A percentile compares a stretch with the other conserved stretches of the same genome.
phyloP scores from a whole-genome alignment of 495 filamentous ascomycete genomes.

The Podospora pseudoanserina region DNA sequence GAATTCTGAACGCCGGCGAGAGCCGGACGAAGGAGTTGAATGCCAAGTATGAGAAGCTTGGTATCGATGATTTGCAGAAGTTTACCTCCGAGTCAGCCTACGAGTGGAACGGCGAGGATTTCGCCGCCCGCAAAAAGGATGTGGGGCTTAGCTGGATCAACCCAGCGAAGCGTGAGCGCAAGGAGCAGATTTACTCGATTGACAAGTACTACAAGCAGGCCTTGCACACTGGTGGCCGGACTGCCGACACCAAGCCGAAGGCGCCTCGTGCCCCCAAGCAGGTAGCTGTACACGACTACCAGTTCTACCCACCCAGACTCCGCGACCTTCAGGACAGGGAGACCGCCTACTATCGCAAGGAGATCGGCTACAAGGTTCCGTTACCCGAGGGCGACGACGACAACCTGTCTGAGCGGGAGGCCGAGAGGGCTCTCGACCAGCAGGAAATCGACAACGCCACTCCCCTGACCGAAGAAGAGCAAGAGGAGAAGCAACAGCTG shows the following conservation, averaged over 20 bases:
- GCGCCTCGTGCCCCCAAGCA: slow-evolving; percentile 96
- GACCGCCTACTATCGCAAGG: slow-evolving; percentile 91
- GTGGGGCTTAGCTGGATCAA: slow-evolving; percentile 98
- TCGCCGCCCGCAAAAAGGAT: slow-evolving; percentile 87
- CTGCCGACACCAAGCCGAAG: slow-evolving; percentile 86
- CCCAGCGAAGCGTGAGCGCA: slow-evolving; percentile 95
- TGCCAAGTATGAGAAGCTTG: slow-evolving; percentile 93
- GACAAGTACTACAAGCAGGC: slow-evolving; percentile 98
- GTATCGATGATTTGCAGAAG: slow-evolving; percentile 95
- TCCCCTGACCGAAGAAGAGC: slow-evolving; percentile 85
- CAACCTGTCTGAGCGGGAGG: slow-evolving; percentile 75
- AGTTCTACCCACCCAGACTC: slow-evolving; percentile 84
- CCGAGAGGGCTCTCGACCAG: slow-evolving; percentile 83
- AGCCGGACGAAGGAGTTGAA: slow-evolving; percentile 84
- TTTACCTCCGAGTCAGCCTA: slow-evolving; percentile 96
- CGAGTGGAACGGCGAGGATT: slow-evolving; percentile 97
- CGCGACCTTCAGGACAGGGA: slow-evolving; percentile 92
- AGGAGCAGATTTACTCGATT: slow-evolving; percentile 96
- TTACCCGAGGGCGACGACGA: slow-evolving; percentile 82
- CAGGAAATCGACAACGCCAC: slow-evolving; percentile 87
- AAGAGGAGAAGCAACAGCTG: slow-evolving; percentile 73
- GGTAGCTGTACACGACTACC: slow-evolving; percentile 87
- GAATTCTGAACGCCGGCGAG: slow-evolving; percentile 82
- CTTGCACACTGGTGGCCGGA: slow-evolving; percentile 76
- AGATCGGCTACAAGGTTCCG: slow-evolving; percentile 89